phyloP scores from a whole-genome alignment of 208 protist species.

The Acanthamoeba rhysodes region DNA sequence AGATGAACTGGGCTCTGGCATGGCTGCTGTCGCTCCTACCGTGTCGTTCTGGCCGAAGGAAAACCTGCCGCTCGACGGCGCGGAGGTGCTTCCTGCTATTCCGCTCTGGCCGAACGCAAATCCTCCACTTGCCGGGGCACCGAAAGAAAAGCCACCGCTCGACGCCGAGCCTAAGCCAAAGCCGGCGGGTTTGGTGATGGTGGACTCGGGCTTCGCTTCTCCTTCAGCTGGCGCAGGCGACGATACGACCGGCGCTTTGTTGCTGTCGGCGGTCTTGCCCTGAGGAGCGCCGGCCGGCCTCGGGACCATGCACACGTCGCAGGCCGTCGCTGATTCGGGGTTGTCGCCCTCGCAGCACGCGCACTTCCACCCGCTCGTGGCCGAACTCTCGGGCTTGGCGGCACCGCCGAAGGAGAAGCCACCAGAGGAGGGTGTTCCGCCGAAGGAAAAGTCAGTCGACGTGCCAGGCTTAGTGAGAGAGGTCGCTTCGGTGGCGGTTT shows the following conservation, averaged over 20 bases:
- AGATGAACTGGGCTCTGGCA: neutral
- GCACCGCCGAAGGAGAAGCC: neutral
- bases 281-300: neutral
- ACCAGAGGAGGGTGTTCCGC: neutral
- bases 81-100: neutral
- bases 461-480: neutral
- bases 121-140: neutral
- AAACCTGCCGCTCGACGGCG: neutral
- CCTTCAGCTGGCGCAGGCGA: neutral
- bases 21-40: neutral
- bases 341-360: conserved; percentile 2
- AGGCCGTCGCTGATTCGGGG: neutral
- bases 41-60: neutral
- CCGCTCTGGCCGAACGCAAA: neutral
- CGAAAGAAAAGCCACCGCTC: neutral
- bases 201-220: too few relatives aligned
- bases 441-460: neutral
- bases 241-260: neutral
- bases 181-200: neutral
- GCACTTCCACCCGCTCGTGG: conserved; percentile 31
- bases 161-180: neutral
- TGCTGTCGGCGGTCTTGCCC: neutral
- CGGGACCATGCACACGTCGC: neutral
- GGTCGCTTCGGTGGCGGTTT: neutral
- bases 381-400: neutral